These are phyloP conservation scores for Penicillium diatomitis DNA, from an alignment of 495 filamentous ascomycete genomes.

Conservation along the genomic window DNA sequence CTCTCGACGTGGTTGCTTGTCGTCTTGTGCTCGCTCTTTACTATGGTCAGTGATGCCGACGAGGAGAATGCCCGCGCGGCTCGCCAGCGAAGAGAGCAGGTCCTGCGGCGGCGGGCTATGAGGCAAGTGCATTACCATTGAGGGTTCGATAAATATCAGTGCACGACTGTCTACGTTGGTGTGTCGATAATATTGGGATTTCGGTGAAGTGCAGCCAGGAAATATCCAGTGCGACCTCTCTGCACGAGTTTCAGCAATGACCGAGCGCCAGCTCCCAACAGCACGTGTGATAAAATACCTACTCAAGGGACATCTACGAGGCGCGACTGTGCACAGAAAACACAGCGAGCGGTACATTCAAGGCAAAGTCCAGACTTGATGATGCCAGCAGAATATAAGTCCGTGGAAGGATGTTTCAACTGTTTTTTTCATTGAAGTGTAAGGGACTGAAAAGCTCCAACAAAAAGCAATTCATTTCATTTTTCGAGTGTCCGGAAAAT, in stretches of 20 bases:
- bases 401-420: slow-evolving; percentile 29
- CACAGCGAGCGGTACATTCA: slow-evolving; percentile 1
- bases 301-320: no score
- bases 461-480: slow-evolving; percentile 20
- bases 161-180: no score
- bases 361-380: slow-evolving; percentile 3
- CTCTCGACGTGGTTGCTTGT: not conserved
- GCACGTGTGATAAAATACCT: not conserved
- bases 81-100: not conserved
- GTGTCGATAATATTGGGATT: no score
- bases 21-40: not conserved
- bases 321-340: not conserved
- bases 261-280: not conserved
- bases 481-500: slow-evolving; percentile 23
- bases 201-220: no score
- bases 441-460: slow-evolving; percentile 28
- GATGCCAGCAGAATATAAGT: not conserved
- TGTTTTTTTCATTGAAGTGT: slow-evolving; percentile 36
- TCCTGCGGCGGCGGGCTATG: not conserved
- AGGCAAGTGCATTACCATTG: no score
- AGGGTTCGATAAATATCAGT: no score
- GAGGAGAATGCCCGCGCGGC: not conserved
- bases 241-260: no score
- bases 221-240: no score
- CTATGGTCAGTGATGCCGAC: not conserved